Evolutionary conservation across 2,329 filamentous ascomycete species (phyloP).

Genomic region (Fusarium graminum): DNA sequence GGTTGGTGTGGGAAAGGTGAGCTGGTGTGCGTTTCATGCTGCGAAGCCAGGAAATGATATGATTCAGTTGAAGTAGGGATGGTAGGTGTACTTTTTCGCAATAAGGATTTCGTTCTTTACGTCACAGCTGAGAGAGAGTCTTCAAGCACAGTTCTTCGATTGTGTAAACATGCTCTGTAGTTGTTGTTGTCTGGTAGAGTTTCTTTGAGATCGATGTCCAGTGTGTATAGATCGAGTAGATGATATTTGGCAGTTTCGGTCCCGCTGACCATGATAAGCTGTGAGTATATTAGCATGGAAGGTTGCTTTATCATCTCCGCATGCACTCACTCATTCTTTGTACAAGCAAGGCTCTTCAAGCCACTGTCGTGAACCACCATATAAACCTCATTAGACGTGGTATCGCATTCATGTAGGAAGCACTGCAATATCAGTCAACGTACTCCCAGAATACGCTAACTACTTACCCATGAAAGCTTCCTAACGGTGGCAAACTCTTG

Average conservation of each 20-base stretch:
- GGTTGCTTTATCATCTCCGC: neutral
- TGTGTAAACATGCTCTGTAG: neutral
- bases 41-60: conserved; percentile 16
- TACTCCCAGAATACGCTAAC: neutral
- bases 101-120: too few species aligned
- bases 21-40: conserved; percentile 4
- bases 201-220: neutral
- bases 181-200: neutral
- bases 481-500: neutral
- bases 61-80: conserved; percentile 6
- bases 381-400: too few species aligned
- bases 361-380: neutral
- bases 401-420: neutral
- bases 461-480: neutral
- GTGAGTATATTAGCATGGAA: neutral
- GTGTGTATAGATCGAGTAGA: neutral
- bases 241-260: neutral
- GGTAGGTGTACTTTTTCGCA: neutral
- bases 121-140: too few species aligned
- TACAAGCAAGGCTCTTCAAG: neutral
- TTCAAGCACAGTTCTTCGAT: too few species aligned
- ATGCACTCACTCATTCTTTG: neutral
- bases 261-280: too few species aligned
- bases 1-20: conserved; percentile 21
- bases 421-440: neutral